Percentiles rank a stretch among this genome's conserved stretches.
Conservation (phyloP, 768 basidiomycete genomes). For the Mycena indigotica region DNA sequence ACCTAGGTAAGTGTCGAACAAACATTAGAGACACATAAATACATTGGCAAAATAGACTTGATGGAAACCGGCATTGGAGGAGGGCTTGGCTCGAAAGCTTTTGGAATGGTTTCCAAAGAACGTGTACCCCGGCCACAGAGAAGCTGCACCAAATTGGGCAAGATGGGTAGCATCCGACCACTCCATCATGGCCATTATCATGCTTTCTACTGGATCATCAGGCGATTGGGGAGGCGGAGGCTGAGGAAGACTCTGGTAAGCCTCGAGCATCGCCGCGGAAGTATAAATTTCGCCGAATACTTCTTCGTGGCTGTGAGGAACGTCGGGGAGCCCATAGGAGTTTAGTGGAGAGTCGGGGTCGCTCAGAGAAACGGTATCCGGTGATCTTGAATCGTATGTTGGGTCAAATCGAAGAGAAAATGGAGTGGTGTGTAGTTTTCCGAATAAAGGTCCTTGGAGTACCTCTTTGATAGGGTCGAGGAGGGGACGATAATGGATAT, state of each 20-base stretch:
- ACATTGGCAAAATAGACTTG: too few relatives aligned
- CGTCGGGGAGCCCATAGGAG: not conserved
- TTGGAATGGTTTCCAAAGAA: too few relatives aligned
- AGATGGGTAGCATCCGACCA: conserved; percentile 42
- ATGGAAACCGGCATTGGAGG: too few relatives aligned
- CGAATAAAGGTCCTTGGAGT: not conserved
- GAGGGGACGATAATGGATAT: too few relatives aligned
- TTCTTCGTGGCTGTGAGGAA: too few relatives aligned
- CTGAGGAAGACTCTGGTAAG: conserved; percentile 18
- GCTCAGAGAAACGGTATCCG: not conserved
- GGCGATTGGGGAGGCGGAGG: conserved; percentile 10
- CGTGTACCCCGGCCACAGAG: too few relatives aligned
- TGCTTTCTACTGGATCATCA: too few relatives aligned
- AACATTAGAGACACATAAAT: conserved; percentile 44
- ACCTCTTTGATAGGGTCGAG: too few relatives aligned
- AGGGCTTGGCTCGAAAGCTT: conserved; percentile 33
- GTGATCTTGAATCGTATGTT: not conserved
- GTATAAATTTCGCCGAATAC: too few relatives aligned
- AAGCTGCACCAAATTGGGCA: conserved; percentile 35
- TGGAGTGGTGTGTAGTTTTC: not conserved
- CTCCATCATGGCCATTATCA: conserved; percentile 32
- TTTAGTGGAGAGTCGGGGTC: not conserved
- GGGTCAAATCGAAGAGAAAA: not conserved
- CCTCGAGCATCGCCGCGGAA: conserved; percentile 21
- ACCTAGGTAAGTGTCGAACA: conserved; percentile 10